Conservation (phyloP, 2,329 filamentous ascomycete species). For the Ceratocystis diversiconidia region DNA sequence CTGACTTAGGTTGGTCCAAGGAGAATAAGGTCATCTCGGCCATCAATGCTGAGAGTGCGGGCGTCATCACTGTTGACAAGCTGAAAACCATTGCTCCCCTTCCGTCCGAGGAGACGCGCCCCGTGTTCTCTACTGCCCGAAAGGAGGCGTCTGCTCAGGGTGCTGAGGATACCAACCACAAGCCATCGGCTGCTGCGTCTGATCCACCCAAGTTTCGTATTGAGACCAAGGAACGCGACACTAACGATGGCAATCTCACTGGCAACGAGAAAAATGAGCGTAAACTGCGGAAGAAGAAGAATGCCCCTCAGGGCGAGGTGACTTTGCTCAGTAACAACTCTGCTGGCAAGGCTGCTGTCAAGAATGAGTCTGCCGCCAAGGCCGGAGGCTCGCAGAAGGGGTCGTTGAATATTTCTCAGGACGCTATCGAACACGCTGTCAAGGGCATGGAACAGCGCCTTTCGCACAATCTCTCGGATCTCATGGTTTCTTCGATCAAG, state of each 20-base stretch:
- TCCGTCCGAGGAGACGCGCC: constrained; percentile 31
- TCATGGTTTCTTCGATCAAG: constrained; percentile 43
- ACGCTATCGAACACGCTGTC: constrained; percentile 41
- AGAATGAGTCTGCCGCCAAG: constrained; percentile 9
- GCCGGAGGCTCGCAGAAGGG: constrained; percentile 16
- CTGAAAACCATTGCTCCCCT: constrained; percentile 41
- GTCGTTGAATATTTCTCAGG: constrained; percentile 26
- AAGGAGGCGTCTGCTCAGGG: constrained; percentile 27
- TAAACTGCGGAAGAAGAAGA: constrained; percentile 54
- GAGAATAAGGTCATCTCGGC: constrained; percentile 76
- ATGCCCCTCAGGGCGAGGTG: constrained; percentile 32
- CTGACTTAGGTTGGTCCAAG: constrained; percentile 79
- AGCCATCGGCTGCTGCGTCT: constrained; percentile 16
- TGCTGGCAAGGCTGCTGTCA: constrained; percentile 22
- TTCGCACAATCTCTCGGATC: constrained; percentile 33
- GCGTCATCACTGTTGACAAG: constrained; percentile 60
- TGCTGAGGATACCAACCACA: constrained; percentile 1
- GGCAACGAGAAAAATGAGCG: constrained; percentile 46
- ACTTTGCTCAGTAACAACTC: constrained; percentile 28
- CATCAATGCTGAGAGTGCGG: constrained; percentile 60
- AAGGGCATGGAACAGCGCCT: constrained; percentile 39
- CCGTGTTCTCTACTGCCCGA: constrained; percentile 24
- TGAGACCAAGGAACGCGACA: constrained; percentile 23
- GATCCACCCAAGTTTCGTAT: constrained; percentile 28
- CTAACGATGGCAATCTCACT: constrained; percentile 17